Conservation (phyloP, 345 rosid genomes). For the Euclidium syriacum region DNA sequence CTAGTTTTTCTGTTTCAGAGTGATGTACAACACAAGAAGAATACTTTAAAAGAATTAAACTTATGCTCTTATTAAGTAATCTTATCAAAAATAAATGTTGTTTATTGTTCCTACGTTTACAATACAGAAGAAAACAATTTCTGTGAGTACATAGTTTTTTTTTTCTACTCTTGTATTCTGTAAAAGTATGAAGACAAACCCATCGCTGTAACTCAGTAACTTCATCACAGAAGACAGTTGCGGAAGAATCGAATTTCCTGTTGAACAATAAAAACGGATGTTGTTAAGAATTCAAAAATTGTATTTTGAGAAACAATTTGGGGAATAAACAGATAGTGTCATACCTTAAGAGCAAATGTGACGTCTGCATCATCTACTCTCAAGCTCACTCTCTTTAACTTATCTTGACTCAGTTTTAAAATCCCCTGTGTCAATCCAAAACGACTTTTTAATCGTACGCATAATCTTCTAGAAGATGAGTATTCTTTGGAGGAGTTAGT, state of each 20-base stretch:
- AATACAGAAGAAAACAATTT: neutral
- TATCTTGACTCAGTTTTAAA: slow-evolving; percentile 68
- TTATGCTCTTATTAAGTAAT: neutral
- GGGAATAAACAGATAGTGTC: neutral
- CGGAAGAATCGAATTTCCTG: slow-evolving; percentile 91
- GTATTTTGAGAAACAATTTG: neutral
- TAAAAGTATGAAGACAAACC: slow-evolving; percentile 8
- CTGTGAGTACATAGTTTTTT: slow-evolving; percentile 2
- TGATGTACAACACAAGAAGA: neutral
- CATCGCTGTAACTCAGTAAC: neutral
- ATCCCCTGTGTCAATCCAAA: slow-evolving; percentile 50
- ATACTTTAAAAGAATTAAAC: neutral
- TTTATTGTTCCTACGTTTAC: neutral
- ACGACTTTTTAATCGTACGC: neutral
- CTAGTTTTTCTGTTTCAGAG: too few relatives aligned
- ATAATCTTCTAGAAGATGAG: neutral
- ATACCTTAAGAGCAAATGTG: slow-evolving; percentile 83
- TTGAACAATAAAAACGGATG: neutral
- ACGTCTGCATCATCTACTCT: slow-evolving; percentile 75
- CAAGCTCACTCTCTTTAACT: slow-evolving; percentile 56
- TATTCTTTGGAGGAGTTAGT: neutral
- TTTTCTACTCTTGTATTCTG: slow-evolving; percentile 6
- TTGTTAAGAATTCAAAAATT: neutral
- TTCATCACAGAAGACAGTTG: slow-evolving; percentile 58
- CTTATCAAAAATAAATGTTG: neutral